Percentiles rank a stretch among this genome's conserved stretches.
These are phyloP conservation scores for Suillus sp. DNA, from an alignment of 768 basidiomycete species.

Conservation along the genomic window DNA sequence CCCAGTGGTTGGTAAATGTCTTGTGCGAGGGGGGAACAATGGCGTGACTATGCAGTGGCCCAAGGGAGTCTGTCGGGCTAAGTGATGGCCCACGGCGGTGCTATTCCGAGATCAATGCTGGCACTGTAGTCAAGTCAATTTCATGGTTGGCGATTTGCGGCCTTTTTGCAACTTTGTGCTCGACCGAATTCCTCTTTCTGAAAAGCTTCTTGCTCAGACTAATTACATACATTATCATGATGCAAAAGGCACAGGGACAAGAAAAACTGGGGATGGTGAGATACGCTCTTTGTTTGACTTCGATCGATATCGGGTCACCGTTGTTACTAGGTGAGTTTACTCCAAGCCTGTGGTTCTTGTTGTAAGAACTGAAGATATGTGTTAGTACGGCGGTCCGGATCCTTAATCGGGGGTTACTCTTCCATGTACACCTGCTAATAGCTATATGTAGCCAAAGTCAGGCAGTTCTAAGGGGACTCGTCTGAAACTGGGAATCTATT, in stretches of 20 bases:
- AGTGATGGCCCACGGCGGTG: too few species aligned
- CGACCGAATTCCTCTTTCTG: neutral
- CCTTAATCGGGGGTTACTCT: neutral
- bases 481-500: neutral
- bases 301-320: neutral
- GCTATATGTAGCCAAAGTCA: too few species aligned
- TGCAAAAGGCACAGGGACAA: neutral
- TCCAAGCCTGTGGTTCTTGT: neutral
- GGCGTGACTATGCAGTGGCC: too few species aligned
- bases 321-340: neutral
- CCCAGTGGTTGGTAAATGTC: too few species aligned
- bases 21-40: too few species aligned
- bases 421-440: too few species aligned
- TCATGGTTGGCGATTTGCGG: neutral
- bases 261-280: neutral
- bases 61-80: too few species aligned
- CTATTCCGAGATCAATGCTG: too few species aligned
- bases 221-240: neutral
- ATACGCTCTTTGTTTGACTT: neutral
- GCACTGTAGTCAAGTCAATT: too few species aligned
- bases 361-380: neutral
- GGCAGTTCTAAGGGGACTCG: neutral
- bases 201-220: neutral
- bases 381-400: neutral
- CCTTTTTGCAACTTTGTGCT: neutral